Base-by-base conservation (phyloP, 208 protist species). In the Leishmania mexicana region DNA sequence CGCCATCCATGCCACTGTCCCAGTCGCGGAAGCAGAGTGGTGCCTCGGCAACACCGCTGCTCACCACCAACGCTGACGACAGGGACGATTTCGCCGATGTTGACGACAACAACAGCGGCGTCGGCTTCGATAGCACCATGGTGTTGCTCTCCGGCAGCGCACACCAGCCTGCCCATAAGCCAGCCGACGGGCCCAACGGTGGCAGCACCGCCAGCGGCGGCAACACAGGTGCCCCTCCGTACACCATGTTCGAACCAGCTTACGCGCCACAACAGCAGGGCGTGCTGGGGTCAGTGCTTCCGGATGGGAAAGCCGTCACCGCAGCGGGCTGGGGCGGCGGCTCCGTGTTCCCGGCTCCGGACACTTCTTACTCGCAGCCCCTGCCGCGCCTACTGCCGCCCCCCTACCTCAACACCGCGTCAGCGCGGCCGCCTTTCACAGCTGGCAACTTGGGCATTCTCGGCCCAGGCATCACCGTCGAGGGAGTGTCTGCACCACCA, bases 81-180 rank as follows among this genome's bases (percentile, higher is more conserved):
- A 28, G 45, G 8, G 60, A 58, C 7, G 57, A 60, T 13, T 10
- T 67, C 21, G 70, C 11, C 10, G 75, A 71, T 3, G 64, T 64
- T 0, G 38, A 78, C 24, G 70, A 71, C 35, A 72, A 38, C 35
- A 35, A 75, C 65, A 51, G 76, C 42, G 81, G 70, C 19, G 82
- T 85, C 10, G 82, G 82, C 77, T 85, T 85, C 49, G 82, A 85
- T 42, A 74, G 62, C 38, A 71, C 15, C 35, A 85, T 78, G 3
- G 65, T 85, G 51, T 38, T 82, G 72, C 42, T 75, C 19, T 82
- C 35, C 73, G 57, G 54, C 68, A n/a, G 7, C 57, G 54, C 75
- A 38, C 70, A 74, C 28, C 70, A 74, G 8, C 11, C 64, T 7
- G 13, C 13, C 54, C 35, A 21, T 53, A 75, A 51, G 24, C 17